phyloP scores from a whole-genome alignment of 164 flowering plant species.

The Chloranthus sessilifolius region DNA sequence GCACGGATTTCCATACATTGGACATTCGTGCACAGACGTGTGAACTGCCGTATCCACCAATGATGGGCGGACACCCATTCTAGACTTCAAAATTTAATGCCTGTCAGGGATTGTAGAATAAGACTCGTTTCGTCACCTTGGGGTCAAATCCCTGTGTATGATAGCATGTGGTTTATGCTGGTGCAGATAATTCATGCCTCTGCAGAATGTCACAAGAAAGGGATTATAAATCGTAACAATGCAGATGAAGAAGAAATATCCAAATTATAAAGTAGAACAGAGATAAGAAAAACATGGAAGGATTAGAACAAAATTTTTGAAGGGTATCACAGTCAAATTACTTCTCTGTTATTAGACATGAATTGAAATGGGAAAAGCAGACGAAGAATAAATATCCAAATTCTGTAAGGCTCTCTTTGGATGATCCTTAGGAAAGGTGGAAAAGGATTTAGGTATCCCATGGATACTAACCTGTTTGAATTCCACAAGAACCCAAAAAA shows the following conservation, averaged over 20 bases:
- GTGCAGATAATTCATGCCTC: conserved; percentile 74
- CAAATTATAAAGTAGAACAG: neutral
- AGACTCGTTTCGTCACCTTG: conserved; percentile 31
- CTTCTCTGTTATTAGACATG: too few species aligned
- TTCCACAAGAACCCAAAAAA: too few species aligned
- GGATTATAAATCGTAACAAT: neutral
- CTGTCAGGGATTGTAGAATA: neutral
- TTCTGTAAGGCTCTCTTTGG: too few species aligned
- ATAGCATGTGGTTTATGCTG: conserved; percentile 57
- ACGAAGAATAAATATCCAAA: too few species aligned
- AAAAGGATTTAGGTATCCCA: too few species aligned
- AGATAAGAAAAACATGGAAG: neutral
- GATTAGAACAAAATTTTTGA: neutral
- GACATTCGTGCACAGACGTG: too few species aligned
- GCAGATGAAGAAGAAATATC: neutral
- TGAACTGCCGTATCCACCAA: too few species aligned
- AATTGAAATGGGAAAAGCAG: too few species aligned
- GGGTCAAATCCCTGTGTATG: conserved; percentile 61
- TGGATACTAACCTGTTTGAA: too few species aligned
- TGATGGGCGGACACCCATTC: too few species aligned
- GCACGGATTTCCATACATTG: too few species aligned
- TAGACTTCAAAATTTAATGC: conserved; percentile 2
- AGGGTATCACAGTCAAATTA: neutral
- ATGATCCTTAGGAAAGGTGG: too few species aligned
- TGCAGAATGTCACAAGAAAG: conserved; percentile 17